Evolutionary conservation across 768 basidiomycete species (phyloP), one percentile per base, ranked within the genome.

Genomic region (Mrakia frigida): DNA sequence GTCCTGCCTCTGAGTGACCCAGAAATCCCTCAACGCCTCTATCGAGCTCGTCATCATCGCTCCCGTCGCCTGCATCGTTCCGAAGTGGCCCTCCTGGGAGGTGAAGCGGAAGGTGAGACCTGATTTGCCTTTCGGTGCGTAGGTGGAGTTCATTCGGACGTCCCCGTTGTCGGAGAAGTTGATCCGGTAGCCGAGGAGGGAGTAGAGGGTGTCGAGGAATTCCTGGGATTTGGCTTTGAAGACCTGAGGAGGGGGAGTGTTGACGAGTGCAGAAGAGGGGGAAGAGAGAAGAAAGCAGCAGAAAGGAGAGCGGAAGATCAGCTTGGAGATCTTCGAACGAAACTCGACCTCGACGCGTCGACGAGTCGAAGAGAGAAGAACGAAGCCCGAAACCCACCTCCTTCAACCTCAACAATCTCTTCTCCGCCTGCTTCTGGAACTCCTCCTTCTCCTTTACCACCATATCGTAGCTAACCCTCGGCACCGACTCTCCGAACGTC

Each of bases 151-250:
- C 77, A 97, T 89, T 31, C 92, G 88, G 69, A 98, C 90, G 79
- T 93, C 83, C 0, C 94, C 95, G 70, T 93, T 93, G 23, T 91
- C 92, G 81, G 92, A 92, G 82, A 98, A 97, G 1, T 91, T 90
- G 70, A 98, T 88, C 80, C 96, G 93, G 81, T 94, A 90, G 9
- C 95, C 96, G 0, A 98, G 87, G 69, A 98, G 90, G 0, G 91
- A 90, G 6, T 91, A 90, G 77, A 98, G 91, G 9, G 94, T 90
- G 81, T 95, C 92, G 53, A 92, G 88, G 85, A 98, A 96, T 81
- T 98, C 94, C 76, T 90, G 88, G 13, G 90, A 90, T 82, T 97
- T 98, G 46, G 89, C 88, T 0, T 87, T 85, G 84, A 93, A 97
- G 6, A 95, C 89, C 91, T 94, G 81, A 0, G 61, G 35, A 18